Evolutionary conservation across 192 early-diverging fungal species (phyloP), one percentile per base, ranked within the genome.

Genomic region (Podila clonocystis): DNA sequence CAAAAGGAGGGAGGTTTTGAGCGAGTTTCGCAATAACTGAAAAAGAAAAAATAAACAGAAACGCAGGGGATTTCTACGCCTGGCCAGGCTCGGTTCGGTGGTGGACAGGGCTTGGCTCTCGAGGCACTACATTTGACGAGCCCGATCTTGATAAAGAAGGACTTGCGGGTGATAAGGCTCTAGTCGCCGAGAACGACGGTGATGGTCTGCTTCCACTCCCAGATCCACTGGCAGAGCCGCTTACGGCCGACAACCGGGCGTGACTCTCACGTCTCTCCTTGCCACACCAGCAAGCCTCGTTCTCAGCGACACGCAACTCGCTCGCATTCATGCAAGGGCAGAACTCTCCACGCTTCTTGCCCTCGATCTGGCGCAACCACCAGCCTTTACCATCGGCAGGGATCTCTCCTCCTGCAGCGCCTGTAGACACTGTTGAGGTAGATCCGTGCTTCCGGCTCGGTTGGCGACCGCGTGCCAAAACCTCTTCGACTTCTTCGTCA

Each of bases 281-380:
- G 0, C 74, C 74, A 31, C 74, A 76, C 74, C 74, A 76, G 3
- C 74, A 76, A 7, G 62, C 11, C n/a, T 33, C 65, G 22, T 36
- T n/a, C 6, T 67, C 58, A 11, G 22, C 9, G 30, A 62, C 12
- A 28, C 11, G n/a, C 22, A 17, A 20, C 12, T 17, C 26, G 22
- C 29, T 50, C 6, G 30, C 31, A 24, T 62, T 9, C 4, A 63
- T 70, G 30, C 74, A 76, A 0, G 74, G 74, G 22, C 74, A 76
- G 22, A 76, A 65, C 68, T 76, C 74, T 0, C 74, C 74, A 5
- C 67, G 50, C 5, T 69, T 63, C 36, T 63, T 79, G 29, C 67
- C 75, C 29, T 79, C 75, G 24, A 79, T 71, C 38, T 79, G 75
- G 3, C 67, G 67, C 28, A 79, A 63, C 75, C 75, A 79, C 75